These are phyloP conservation scores for Dictyostelium citrinum DNA, from an alignment of 78 protist genomes.

Conservation along the genomic window DNA sequence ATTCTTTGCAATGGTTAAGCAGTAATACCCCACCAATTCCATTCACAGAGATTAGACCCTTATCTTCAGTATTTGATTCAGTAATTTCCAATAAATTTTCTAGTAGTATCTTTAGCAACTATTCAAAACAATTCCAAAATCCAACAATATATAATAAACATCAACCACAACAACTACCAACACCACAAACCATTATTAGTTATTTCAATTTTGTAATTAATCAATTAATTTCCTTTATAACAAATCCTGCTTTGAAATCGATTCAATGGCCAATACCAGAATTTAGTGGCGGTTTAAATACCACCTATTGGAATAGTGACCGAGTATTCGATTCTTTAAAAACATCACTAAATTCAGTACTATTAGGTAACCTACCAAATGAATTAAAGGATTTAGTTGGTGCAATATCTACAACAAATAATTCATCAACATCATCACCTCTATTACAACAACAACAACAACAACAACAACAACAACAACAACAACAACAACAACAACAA, in stretches of 20 bases:
- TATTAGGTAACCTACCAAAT: slow-evolving; percentile 6
- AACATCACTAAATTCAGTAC: background rate
- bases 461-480: too few relatives aligned
- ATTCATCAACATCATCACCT: background rate
- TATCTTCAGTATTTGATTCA: background rate
- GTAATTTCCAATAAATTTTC: background rate
- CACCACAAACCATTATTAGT: background rate
- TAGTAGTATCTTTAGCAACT: background rate
- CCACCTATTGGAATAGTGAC: slow-evolving; percentile 6
- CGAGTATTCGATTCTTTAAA: background rate
- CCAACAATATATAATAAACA: background rate
- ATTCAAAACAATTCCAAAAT: background rate
- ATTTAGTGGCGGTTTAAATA: background rate
- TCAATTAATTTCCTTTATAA: background rate
- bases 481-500: too few relatives aligned
- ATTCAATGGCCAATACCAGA: slow-evolving; percentile 62
- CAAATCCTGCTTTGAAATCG: background rate
- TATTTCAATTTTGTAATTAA: slow-evolving; percentile 21
- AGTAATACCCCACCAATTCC: background rate
- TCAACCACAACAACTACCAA: background rate
- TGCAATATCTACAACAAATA: background rate
- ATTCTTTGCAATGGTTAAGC: background rate
- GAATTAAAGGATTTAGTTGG: slow-evolving; percentile 8
- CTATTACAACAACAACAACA: too few relatives aligned
- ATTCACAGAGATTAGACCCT: background rate